These are phyloP conservation scores for Misopates orontium DNA, from an alignment of 257 asterid species.

Conservation along the genomic window DNA sequence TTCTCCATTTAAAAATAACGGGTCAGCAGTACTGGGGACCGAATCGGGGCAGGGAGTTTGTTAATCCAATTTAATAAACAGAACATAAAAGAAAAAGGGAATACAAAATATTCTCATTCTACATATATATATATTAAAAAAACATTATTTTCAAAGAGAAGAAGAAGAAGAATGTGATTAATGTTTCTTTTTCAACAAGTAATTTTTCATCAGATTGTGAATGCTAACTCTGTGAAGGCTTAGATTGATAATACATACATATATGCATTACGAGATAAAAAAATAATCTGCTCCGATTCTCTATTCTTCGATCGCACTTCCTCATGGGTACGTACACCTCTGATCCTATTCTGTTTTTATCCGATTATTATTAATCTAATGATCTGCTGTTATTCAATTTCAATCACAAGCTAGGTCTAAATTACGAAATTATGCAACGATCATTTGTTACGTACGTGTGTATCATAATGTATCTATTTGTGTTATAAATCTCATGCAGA, in stretches of 20 bases:
- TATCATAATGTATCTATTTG: background rate
- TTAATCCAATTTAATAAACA: too few relatives aligned
- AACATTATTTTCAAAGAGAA: too few relatives aligned
- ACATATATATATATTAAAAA: too few relatives aligned
- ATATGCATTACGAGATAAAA: constrained; percentile 25
- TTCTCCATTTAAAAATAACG: too few relatives aligned
- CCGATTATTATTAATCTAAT: constrained; percentile 15
- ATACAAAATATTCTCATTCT: too few relatives aligned
- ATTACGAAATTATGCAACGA: constrained; percentile 1
- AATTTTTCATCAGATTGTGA: constrained; percentile 10
- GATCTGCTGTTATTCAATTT: constrained; percentile 35
- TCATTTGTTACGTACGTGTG: constrained; percentile 3
- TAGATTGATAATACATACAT: background rate
- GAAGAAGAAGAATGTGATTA: background rate
- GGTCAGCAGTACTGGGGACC: too few relatives aligned
- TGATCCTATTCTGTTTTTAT: constrained; percentile 31
- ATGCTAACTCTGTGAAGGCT: constrained; percentile 25
- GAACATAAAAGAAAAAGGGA: too few relatives aligned
- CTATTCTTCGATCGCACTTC: constrained; percentile 22
- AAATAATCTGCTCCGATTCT: constrained; percentile 31
- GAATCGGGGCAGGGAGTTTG: too few relatives aligned
- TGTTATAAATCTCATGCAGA: background rate
- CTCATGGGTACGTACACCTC: constrained; percentile 44
- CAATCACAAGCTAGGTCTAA: constrained; percentile 8
- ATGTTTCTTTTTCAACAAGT: background rate